A percentile compares a stretch with the other conserved stretches of the same genome.
Conservation (phyloP, 202 grass and related monocot species). For the Sporobolus alterniflorus region DNA sequence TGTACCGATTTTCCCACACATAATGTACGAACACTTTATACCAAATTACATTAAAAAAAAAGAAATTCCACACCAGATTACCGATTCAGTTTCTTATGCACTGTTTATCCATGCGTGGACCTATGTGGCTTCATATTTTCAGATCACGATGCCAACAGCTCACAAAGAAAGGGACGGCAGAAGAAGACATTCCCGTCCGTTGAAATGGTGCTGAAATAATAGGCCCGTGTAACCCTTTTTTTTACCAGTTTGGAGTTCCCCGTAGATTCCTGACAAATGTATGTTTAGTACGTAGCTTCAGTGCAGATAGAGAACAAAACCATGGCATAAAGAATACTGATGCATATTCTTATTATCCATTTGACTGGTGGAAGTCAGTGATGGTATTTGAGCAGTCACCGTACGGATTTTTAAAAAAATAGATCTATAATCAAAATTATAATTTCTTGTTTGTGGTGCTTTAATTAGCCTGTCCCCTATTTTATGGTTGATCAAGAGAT, state of each 20-base stretch:
- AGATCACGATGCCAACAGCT: conserved; percentile 26
- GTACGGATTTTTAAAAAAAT: not conserved
- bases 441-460: not conserved
- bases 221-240: not conserved
- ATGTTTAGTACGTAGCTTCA: not conserved
- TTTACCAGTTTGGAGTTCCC: conserved; percentile 14
- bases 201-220: not conserved
- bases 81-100: not conserved
- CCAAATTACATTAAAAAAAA: not conserved
- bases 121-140: not conserved
- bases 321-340: not conserved
- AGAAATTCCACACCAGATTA: not conserved
- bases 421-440: not conserved
- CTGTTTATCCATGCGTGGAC: not conserved
- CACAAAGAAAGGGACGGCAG: conserved; percentile 16
- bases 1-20: not conserved
- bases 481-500: no score
- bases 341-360: not conserved
- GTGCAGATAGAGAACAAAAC: not conserved
- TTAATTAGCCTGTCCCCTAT: not conserved
- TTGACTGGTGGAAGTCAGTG: not conserved
- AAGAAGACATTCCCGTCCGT: conserved; percentile 27
- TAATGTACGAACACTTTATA: not conserved
- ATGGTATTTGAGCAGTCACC: not conserved
- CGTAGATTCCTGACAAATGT: not conserved